Evolutionary conservation across 768 basidiomycete genomes (phyloP).

Genomic region (Cyclocybe cylindracea): DNA sequence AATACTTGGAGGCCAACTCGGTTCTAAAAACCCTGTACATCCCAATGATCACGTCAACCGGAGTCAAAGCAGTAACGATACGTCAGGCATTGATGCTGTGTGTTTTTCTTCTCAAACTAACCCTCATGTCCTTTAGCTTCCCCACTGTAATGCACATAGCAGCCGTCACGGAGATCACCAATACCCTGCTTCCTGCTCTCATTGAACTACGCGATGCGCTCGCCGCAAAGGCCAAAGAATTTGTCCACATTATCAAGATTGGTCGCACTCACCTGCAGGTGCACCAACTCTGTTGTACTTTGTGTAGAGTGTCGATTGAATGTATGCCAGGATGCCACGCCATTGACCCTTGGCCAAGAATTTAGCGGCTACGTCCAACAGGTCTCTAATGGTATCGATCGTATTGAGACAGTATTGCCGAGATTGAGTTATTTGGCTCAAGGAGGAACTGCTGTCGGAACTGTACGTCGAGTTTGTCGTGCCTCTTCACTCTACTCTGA

Average conservation of each 20-base stretch:
- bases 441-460: slow-evolving; percentile 98
- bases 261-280: slow-evolving; percentile 95
- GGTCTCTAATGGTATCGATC: slow-evolving; percentile 84
- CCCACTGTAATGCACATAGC: slow-evolving; percentile 99
- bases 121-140: slow-evolving; percentile 56
- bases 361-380: slow-evolving; percentile 99
- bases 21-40: slow-evolving; percentile 96
- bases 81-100: slow-evolving; percentile 51
- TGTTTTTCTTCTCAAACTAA: neutral
- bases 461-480: slow-evolving; percentile 51
- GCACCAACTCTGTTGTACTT: neutral
- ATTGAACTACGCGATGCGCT: slow-evolving; percentile 82
- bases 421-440: slow-evolving; percentile 90
- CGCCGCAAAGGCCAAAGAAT: slow-evolving; percentile 77
- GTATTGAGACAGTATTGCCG: slow-evolving; percentile 79
- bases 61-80: slow-evolving; percentile 98
- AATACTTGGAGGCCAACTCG: slow-evolving; percentile 91
- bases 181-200: slow-evolving; percentile 82
- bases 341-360: slow-evolving; percentile 96
- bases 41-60: slow-evolving; percentile 99
- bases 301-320: slow-evolving; percentile 1
- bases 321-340: slow-evolving; percentile 83
- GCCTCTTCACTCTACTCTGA: slow-evolving; percentile 5
- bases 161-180: slow-evolving; percentile 84
- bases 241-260: slow-evolving; percentile 95